Conservation (phyloP, 768 basidiomycete genomes). For the Peribolospora baueri region DNA sequence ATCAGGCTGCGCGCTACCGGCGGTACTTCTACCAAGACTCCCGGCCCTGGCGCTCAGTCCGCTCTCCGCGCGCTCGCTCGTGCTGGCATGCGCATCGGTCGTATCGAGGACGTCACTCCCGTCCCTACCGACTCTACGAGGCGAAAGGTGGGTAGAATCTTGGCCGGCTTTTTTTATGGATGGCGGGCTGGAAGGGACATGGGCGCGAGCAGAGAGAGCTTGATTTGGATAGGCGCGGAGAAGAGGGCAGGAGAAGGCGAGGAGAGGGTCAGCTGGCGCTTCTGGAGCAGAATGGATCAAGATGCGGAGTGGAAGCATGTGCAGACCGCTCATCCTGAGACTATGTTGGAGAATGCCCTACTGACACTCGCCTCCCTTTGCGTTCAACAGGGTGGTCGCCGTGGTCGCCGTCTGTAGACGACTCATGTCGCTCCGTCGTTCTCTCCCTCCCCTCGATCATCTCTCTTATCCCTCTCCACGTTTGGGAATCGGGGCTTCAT, state of each 20-base stretch:
- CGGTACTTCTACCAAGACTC: conserved; percentile 96
- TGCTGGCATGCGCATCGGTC: conserved; percentile 90
- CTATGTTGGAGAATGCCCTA: background rate
- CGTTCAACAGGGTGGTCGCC: conserved; percentile 64
- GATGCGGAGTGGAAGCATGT: too few species aligned
- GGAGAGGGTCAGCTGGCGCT: too few species aligned
- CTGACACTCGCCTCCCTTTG: conserved; percentile 1
- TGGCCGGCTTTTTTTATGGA: background rate
- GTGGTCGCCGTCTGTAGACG: conserved; percentile 66
- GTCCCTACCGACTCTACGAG: conserved; percentile 91
- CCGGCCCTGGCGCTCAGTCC: conserved; percentile 93
- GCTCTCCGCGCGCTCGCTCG: conserved; percentile 94
- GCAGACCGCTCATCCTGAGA: background rate
- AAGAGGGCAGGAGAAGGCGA: too few species aligned
- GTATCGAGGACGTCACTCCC: conserved; percentile 96
- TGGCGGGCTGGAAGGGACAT: background rate
- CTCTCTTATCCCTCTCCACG: background rate
- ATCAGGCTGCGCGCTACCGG: conserved; percentile 95
- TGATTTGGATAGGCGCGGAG: too few species aligned
- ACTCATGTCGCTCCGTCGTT: background rate
- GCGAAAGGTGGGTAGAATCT: conserved; percentile 45
- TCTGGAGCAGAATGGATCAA: too few species aligned
- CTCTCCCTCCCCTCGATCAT: conserved; percentile 1
- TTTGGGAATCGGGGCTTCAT: too few species aligned
- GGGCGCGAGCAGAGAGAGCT: too few species aligned